phyloP scores from a whole-genome alignment of 148 eudicot genomes.

The Silene conica region DNA sequence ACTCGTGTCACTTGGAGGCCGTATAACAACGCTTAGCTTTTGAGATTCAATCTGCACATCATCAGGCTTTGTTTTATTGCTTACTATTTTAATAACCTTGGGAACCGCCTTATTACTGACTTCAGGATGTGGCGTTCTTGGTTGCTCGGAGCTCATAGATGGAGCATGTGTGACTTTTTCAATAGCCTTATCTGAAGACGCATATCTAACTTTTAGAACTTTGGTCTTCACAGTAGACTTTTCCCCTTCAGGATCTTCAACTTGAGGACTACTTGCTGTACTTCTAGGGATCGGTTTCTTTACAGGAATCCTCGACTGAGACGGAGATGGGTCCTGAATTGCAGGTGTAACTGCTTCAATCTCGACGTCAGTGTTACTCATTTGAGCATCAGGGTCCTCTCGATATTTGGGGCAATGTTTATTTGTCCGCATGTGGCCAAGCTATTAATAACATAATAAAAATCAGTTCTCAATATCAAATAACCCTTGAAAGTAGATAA shows the following conservation, averaged over 20 bases:
- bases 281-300: conserved; percentile 27
- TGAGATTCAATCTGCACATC: conserved; percentile 54
- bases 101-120: conserved; percentile 42
- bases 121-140: conserved; percentile 58
- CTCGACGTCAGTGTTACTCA: conserved; percentile 52
- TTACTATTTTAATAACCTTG: conserved; percentile 70
- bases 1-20: conserved; percentile 70
- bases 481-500: background rate
- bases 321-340: conserved; percentile 37
- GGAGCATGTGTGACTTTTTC: conserved; percentile 48
- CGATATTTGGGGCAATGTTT: conserved; percentile 88
- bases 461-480: conserved; percentile 5
- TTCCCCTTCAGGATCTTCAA: conserved; percentile 60
- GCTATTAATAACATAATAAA: conserved; percentile 38
- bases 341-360: conserved; percentile 42
- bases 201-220: conserved; percentile 76
- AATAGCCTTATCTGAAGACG: conserved; percentile 48
- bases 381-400: conserved; percentile 61
- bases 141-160: conserved; percentile 52
- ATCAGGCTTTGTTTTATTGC: conserved; percentile 61
- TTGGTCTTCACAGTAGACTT: conserved; percentile 61
- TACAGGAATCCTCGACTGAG: conserved; percentile 26
- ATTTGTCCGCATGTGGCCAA: conserved; percentile 96
- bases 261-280: conserved; percentile 22
- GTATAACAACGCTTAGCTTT: conserved; percentile 62